These are phyloP conservation scores for Rhodosporidiobolus odoratus DNA, from an alignment of 768 basidiomycete genomes.

Conservation along the genomic window DNA sequence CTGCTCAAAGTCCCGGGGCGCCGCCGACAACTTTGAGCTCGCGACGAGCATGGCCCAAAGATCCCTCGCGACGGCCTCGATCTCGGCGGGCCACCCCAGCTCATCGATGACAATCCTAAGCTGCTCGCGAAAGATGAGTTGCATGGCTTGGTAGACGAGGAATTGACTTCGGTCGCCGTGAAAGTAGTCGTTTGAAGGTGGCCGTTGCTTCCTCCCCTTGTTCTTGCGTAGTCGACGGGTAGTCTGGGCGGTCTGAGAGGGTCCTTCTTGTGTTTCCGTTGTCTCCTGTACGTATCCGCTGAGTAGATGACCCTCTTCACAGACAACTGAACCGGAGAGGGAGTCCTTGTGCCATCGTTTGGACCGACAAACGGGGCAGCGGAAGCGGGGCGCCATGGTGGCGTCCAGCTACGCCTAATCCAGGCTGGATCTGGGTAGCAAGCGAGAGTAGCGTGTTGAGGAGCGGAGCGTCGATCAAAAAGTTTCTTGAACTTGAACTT, in stretches of 20 bases:
- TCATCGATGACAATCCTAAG: conserved; percentile 28
- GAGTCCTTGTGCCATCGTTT: conserved; percentile 33
- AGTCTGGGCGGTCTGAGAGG: conserved; percentile 13
- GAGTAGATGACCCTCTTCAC: conserved; percentile 38
- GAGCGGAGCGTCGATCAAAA: too few species aligned
- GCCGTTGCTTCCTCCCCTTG: neutral
- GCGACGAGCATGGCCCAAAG: conserved; percentile 27
- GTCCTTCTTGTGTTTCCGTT: conserved; percentile 27
- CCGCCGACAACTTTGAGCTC: neutral
- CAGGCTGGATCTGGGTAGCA: too few species aligned
- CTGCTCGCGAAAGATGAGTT: conserved; percentile 35
- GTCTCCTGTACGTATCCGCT: conserved; percentile 36
- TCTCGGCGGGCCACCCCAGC: conserved; percentile 29
- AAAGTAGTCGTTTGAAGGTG: conserved; percentile 16
- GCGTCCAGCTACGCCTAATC: too few species aligned
- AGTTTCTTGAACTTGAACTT: too few species aligned
- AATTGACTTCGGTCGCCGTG: conserved; percentile 30
- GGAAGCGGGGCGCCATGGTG: conserved; percentile 20
- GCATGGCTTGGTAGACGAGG: conserved; percentile 30
- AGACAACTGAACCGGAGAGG: conserved; percentile 34
- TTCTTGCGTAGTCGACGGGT: conserved; percentile 30
- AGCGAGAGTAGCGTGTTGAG: too few species aligned
- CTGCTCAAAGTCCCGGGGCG: conserved; percentile 20
- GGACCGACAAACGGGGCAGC: conserved; percentile 30
- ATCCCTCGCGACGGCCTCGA: conserved; percentile 31